Evolutionary conservation across 345 rosid species (phyloP), one percentile per base, ranked within the genome.

Genomic region (Excoecaria cochinchinensis): DNA sequence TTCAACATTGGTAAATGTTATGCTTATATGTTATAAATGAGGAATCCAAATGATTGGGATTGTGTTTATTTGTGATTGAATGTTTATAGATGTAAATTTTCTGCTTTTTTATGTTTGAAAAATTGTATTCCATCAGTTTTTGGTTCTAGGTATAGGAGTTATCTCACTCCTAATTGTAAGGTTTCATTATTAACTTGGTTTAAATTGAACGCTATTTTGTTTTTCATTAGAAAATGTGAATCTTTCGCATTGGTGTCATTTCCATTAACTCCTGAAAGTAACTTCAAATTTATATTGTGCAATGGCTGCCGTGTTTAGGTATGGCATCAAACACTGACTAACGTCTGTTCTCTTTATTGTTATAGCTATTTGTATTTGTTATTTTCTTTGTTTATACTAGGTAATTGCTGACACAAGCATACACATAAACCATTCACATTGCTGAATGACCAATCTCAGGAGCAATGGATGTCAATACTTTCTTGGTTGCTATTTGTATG

Each of bases 1-100:
- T 56, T 64, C 55, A 77, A 68, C 40, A 36, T 68, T 46, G 51
- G 3, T 69, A 13, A 65, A 66, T 70, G 36, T 19, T 11, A n/a
- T 9, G 24, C 36, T 61, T 60, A 48, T 57, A 73, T 57, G 57
- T 39, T 12, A 21, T 61, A 6, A 62, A 4, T 36, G 9, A 10
- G 58, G n/a, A 25, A 19, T 21, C 48, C 48, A 44, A 46, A 8
- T 7, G 53, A 31, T 31, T 9, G 15, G 59, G 52, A 31, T n/a
- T 59, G 15, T 46, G 57, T 46, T 9, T 51, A 40, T 11, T 8
- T 53, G 39, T 62, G 24, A 39, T 56, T 40, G 65, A 71, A 56
- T 44, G 67, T 6, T 5, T 64, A 64, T 40, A 64, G 48, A 61
- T 5, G 19, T 31, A 61, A 61, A 9, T 16, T 61, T 59, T 59